Conservation (phyloP, 192 early-diverging fungal genomes). For the Coemansia sp. region DNA sequence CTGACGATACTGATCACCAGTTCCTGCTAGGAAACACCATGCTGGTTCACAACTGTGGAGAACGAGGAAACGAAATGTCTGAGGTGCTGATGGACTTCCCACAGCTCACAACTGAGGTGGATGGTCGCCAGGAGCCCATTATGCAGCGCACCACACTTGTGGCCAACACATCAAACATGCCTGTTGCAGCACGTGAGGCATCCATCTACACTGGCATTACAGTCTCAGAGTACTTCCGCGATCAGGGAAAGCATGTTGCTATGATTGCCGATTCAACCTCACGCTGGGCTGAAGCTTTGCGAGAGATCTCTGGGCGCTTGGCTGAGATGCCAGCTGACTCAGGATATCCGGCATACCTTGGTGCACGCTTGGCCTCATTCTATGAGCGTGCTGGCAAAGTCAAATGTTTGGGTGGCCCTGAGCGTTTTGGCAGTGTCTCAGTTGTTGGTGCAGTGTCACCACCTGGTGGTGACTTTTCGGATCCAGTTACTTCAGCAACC, state of each 20-base stretch:
- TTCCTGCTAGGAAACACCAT: slow-evolving; percentile 55
- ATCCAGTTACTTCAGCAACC: slow-evolving; percentile 96
- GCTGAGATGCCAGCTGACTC: slow-evolving; percentile 99
- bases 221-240: slow-evolving; percentile 99
- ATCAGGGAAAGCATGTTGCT: slow-evolving; percentile 98
- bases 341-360: slow-evolving; percentile 98
- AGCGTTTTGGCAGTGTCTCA: slow-evolving; percentile 89
- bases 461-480: slow-evolving; percentile 99
- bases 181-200: slow-evolving; percentile 99
- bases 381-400: slow-evolving; percentile 99
- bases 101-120: slow-evolving; percentile 86
- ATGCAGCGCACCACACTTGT: slow-evolving; percentile 99
- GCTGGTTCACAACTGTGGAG: slow-evolving; percentile 66
- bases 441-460: slow-evolving; percentile 99
- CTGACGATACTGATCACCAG: slow-evolving; percentile 40
- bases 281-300: slow-evolving; percentile 99
- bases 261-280: slow-evolving; percentile 99
- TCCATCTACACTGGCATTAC: slow-evolving; percentile 99
- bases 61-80: slow-evolving; percentile 99
- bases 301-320: slow-evolving; percentile 99
- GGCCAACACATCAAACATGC: slow-evolving; percentile 99
- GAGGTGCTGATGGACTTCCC: slow-evolving; percentile 99
- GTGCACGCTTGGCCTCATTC: slow-evolving; percentile 98
- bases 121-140: slow-evolving; percentile 96
- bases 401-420: slow-evolving; percentile 93